Evolutionary conservation across 805 yeast genomes (phyloP), one percentile per base, ranked within the genome.

Genomic region (Maudiozyma serrabonitensis): DNA sequence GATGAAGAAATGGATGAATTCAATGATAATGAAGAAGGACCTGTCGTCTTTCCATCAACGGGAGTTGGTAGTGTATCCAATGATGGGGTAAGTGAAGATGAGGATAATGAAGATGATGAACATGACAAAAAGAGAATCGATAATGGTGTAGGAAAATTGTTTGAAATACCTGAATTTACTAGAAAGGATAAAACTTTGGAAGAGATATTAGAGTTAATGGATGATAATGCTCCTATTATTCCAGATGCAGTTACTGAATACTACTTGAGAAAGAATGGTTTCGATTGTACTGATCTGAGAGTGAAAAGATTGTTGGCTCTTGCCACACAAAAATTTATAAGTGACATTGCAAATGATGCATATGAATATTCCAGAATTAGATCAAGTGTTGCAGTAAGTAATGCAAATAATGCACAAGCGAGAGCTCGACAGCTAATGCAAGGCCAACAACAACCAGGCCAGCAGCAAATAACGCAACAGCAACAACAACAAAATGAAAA

Each of bases 231-330:
- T 3, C 99, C 99, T 2, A 83, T 91, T 34, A 93, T 93, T 40
- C 99, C 99, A 0, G 98, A 93, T 63, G 90, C 95, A 0, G 97
- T 93, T 11, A 86, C 96, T 0, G 97, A 91, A 62, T 93, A 89
- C 64, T 93, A 91, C 60, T 69, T 91, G 47, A 79, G 87, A 23
- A 83, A 84, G 60, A 84, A 88, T 53, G 97, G 97, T 39, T 82
- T 93, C 58, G 84, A 82, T 51, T 80, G 93, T 26, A 75, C 83
- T 39, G 95, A 91, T 63, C 70, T 79, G 13, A 76, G 89, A 50
- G 80, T 86, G 50, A 90, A 89, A 65, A 74, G 98, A 48, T 70
- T 93, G 37, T 72, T 93, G 45, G 97, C 98, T 0, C 72, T 93
- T 50, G 98, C 99, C 0, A 93, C 99, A 0, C 99, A 95, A 61